Base-by-base conservation (phyloP, 768 basidiomycete genomes). In the Galerina marginata region DNA sequence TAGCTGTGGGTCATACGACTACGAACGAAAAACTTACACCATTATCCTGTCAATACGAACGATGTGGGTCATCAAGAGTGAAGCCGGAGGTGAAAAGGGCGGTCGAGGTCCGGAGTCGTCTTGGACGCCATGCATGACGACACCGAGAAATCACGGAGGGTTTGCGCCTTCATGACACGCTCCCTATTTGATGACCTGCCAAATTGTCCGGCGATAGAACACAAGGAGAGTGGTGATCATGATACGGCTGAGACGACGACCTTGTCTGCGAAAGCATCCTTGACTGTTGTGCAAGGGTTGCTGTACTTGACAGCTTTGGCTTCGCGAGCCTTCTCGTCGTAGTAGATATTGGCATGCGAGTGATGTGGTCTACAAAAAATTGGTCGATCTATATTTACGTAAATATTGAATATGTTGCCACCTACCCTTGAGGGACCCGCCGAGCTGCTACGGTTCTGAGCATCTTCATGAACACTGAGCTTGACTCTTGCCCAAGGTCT, bases 171-270 rank as follows among this genome's bases (percentile, higher is more conserved):
- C 96, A 99, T 97, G 83, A 98, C 96, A 77, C 96, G 90, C 77
- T 95, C 92, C 96, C 98, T 99, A 85, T 98, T 98, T 58, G 95
- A 95, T 29, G 95, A 96, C 96, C 96, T 99, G 56, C 96, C 96
- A 79, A 97, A 99, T 76, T 98, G 96, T 57, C 96, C 96, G 61
- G 96, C 98, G 72, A 97, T 95, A 96, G 89, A 46, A 96, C 96
- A 75, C 91, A 98, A 62, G 95, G 96, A 20, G 95, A 97, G 78
- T 96, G 94, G 68, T n/a, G n/a, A n/a, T n/a, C n/a, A 87, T 84
- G 81, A 99, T 96, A 78, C 96, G 94, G 87, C 96, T 98, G 47
- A 96, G 64, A 96, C 86, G 20, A 99, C 96, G 65, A 99, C 96
- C 85, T 96, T 96, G 79, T 98, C 96, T 59, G 96, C 96, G 61